Base-by-base conservation (phyloP, 2,329 filamentous ascomycete genomes). In the Diaporthe sp. region DNA sequence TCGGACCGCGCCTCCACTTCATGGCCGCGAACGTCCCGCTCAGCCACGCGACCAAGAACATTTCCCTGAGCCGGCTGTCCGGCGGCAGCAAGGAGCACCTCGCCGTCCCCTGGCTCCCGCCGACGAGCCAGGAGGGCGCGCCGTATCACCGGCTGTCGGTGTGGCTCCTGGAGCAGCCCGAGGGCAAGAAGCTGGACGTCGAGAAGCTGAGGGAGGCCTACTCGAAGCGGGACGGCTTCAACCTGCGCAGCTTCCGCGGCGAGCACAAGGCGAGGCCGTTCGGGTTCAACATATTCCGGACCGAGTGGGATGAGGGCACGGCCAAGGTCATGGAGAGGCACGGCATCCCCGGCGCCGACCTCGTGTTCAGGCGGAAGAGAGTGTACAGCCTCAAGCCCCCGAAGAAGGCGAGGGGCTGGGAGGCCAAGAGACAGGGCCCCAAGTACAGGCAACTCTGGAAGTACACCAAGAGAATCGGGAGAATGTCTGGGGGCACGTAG, bases 111-210 rank as follows among this genome's bases (percentile, higher is more conserved):
- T 99, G 96, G 95, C 87, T 96, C 34, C 93, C 96, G 0, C 94
- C 97, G 1, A 95, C 94, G 82, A 93, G 95, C 0, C 94, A 98
- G 82, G 98, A 97, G 87, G 97, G 97, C 74, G 91, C 93, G 2
- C 94, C 94, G 1, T 98, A 98, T 86, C 97, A 98, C 85, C 94
- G 97, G 71, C 88, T 98, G 73, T 93, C 93, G 65, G 86, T 98
- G 76, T 94, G 97, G 82, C 87, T 99, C 31, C 88, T 98, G 68
- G 92, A 98, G 86, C 97, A 99, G 84, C 87, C 89, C 70, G 86
- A 91, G 72, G 91, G 89, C 72, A 80, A 89, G 77, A 85, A 84
- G 4, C 81, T 95, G 78, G 91, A 95, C 80, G 84, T 89, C 37
- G 86, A 86, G 53, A 85, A 87, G 75, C 85, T 95, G 58, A 89